Evolutionary conservation across 1,284 basidiomycete species (phyloP).

Genomic region (Cystobasidium sp.): DNA sequence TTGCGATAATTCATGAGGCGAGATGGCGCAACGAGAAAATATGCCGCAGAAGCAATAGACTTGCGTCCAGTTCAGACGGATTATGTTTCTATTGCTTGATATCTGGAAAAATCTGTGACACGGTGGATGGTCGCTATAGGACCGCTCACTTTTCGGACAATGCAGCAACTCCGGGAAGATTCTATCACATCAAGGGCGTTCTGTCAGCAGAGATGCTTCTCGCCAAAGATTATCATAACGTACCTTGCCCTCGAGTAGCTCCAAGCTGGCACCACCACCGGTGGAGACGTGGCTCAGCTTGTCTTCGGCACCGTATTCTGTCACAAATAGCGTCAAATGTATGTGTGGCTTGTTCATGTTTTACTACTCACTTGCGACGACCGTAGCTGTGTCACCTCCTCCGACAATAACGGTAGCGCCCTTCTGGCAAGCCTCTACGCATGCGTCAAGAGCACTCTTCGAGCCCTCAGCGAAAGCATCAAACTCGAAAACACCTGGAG

Average conservation of each 20-base stretch:
- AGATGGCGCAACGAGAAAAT: too few relatives aligned
- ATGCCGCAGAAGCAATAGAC: too few relatives aligned
- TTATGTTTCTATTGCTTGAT: too few relatives aligned
- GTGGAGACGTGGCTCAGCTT: slow-evolving; percentile 95
- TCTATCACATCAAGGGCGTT: slow-evolving; percentile 58
- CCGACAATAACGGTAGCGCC: slow-evolving; percentile 89
- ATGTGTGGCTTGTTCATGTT: background rate
- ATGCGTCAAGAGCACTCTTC: slow-evolving; percentile 80
- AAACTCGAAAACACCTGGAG: slow-evolving; percentile 98
- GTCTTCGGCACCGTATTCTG: slow-evolving; percentile 72
- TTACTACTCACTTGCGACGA: slow-evolving; percentile 65
- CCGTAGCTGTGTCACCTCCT: slow-evolving; percentile 89
- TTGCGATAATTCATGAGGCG: too few relatives aligned
- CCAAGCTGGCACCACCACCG: slow-evolving; percentile 93
- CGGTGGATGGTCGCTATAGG: background rate
- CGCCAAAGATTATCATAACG: background rate
- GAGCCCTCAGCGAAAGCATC: slow-evolving; percentile 87
- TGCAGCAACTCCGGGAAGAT: slow-evolving; percentile 80
- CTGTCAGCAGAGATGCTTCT: too few relatives aligned
- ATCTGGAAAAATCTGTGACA: too few relatives aligned
- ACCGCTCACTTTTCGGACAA: slow-evolving; percentile 67
- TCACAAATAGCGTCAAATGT: too few relatives aligned
- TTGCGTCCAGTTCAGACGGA: too few relatives aligned
- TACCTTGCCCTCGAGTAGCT: slow-evolving; percentile 93
- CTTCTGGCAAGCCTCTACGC: slow-evolving; percentile 81